A percentile compares a stretch with the other conserved stretches of the same genome.
Evolutionary conservation across 352 stramenopile species (phyloP).

Genomic region (Phytophthora vignae): DNA sequence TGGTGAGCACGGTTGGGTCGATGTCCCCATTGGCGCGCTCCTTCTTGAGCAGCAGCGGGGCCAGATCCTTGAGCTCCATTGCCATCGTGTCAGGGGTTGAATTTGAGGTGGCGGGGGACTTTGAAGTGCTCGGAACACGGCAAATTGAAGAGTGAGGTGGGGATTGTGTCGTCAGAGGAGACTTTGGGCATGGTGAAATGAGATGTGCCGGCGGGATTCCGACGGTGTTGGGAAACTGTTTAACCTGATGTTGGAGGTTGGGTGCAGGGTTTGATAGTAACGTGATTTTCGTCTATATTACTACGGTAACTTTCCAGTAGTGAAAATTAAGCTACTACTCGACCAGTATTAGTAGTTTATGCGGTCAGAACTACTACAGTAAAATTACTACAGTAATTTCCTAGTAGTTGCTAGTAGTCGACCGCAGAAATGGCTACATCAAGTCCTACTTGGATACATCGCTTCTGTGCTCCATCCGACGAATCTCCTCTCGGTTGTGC

Average conservation of each 20-base stretch:
- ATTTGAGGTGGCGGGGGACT: slow-evolving; percentile 21
- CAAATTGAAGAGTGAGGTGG: slow-evolving; percentile 13
- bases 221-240: background rate
- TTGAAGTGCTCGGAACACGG: background rate
- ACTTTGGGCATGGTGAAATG: slow-evolving; percentile 2
- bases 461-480: too few relatives aligned
- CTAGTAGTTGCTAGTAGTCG: too few relatives aligned
- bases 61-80: slow-evolving; percentile 33
- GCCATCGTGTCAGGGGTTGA: slow-evolving; percentile 30
- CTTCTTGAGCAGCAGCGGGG: slow-evolving; percentile 21
- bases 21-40: slow-evolving; percentile 23
- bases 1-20: slow-evolving; percentile 8
- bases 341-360: too few relatives aligned
- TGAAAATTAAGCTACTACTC: too few relatives aligned
- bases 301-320: too few relatives aligned
- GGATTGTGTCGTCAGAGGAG: background rate
- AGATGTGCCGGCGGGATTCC: background rate
- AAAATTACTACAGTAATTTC: too few relatives aligned
- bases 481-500: too few relatives aligned
- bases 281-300: too few relatives aligned
- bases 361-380: too few relatives aligned
- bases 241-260: background rate
- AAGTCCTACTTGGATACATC: too few relatives aligned
- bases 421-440: too few relatives aligned
- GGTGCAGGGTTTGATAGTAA: too few relatives aligned